Evolutionary conservation across 192 early-diverging fungal genomes (phyloP).

Genomic region (Irineochytrium annulatum): DNA sequence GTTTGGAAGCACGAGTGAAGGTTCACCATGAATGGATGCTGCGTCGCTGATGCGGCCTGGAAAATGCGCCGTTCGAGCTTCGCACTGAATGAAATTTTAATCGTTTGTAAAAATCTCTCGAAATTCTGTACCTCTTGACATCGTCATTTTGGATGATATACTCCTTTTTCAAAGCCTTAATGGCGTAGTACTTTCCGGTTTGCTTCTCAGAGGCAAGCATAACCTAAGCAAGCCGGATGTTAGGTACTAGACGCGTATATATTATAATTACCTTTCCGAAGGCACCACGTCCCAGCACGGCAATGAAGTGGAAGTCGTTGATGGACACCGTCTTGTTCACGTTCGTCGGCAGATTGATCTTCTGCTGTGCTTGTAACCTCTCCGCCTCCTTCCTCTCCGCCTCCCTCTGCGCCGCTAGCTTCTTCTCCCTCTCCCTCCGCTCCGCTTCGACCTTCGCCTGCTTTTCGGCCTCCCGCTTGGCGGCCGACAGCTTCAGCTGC

Average conservation of each 20-base stretch:
- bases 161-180: conserved; percentile 94
- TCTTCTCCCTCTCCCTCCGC: neutral
- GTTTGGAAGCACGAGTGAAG: conserved; percentile 96
- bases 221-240: conserved; percentile 45
- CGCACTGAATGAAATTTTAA: conserved; percentile 3
- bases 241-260: too few species aligned
- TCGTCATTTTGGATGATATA: conserved; percentile 98
- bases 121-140: conserved; percentile 60
- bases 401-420: neutral
- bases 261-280: conserved; percentile 94
- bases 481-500: neutral
- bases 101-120: neutral
- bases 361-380: neutral
- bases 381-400: neutral
- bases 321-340: conserved; percentile 30
- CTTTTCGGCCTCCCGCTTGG: neutral
- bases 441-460: neutral
- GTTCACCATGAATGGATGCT: conserved; percentile 92
- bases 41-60: conserved; percentile 79
- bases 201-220: conserved; percentile 91
- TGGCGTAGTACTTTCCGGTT: conserved; percentile 79
- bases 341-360: neutral
- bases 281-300: conserved; percentile 93
- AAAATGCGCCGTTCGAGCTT: conserved; percentile 84
- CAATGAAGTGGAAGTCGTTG: conserved; percentile 57